Base-by-base conservation (phyloP, 148 eudicot species). In the Rhododendron ferrugineum region DNA sequence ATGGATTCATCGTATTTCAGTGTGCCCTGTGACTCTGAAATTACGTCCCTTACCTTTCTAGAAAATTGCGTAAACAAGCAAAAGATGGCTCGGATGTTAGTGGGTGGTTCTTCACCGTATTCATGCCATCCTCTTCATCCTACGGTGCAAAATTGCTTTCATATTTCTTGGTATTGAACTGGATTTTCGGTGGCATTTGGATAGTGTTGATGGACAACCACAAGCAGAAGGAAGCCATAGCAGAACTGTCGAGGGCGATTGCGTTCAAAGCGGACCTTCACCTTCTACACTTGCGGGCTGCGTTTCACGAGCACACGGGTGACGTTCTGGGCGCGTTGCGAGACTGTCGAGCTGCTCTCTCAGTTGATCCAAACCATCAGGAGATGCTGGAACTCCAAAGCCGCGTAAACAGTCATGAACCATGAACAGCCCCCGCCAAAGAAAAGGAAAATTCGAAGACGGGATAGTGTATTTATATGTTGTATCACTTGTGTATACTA, bases 141-240 rank as follows among this genome's bases (percentile, higher is more conserved):
- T 23, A 22, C 10, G 28, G 30, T 64, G 70, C 30, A 3, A 16
- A 16, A 6, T 37, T 60, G 28, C 6, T 40, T 6, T 40, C 26
- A 36, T 79, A 22, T 70, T 68, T 32, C 60, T 23, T 50, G 58
- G 60, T 44, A 52, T 62, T 85, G 86, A 85, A 80, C 22, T 78
- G 81, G 9, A 23, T 11, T 75, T 73, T 32, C 58, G 49, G 22
- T 72, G 11, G 86, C 62, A 22, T 28, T 79, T 70, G 76, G 82
- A 46, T 92, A 97, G 99, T 97, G 84, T 88, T 97, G 86, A 95
- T 97, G 99, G 99, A 97, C 91, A 95, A 91, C 88, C 96, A 92
- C 85, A 95, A 92, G 88, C 97, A 97, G 89, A 90, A 90, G 83
- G 99, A 95, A 91, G 99, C 99, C 18, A 94, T 95, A 74, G 89